These are phyloP conservation scores for Edaphochlamys debaryana DNA, from an alignment of 139 green algal genomes.

Conservation along the genomic window DNA sequence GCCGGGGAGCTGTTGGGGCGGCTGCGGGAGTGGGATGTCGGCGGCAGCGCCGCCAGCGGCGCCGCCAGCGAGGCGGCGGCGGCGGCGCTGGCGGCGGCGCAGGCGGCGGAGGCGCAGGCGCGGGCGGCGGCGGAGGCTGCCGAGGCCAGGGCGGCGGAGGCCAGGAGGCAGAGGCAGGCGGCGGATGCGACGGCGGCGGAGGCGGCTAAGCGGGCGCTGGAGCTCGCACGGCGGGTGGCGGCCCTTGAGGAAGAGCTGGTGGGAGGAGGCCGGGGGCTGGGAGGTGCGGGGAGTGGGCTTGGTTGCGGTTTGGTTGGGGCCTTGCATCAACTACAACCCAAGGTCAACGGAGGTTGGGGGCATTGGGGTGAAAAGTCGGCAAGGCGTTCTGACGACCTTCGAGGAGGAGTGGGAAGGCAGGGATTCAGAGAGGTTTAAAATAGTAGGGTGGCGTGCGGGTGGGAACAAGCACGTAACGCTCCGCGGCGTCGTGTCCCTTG, in stretches of 20 bases:
- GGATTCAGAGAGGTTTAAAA: no score
- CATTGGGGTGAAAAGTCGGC: not conserved
- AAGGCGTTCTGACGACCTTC: no score
- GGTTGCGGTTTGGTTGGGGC: not conserved
- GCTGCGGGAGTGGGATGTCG: constrained; percentile 39
- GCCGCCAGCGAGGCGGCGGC: not conserved
- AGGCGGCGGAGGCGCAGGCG: not conserved
- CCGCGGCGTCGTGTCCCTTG: no score
- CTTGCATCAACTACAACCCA: not conserved
- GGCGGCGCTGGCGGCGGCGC: not conserved
- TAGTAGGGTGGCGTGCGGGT: no score
- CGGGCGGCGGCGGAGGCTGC: no score
- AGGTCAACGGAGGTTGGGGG: not conserved
- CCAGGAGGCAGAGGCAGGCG: no score
- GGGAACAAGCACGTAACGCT: no score
- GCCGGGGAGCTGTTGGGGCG: constrained; percentile 24
- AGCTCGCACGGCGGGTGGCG: not conserved
- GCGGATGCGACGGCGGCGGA: not conserved
- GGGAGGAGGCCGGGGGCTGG: not conserved
- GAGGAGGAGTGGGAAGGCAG: no score
- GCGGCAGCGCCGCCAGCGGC: not conserved
- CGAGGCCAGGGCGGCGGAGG: no score
- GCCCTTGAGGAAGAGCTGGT: not conserved
- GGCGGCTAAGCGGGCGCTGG: no score
- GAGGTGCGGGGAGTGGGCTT: not conserved